Percentiles rank a stretch among this genome's conserved stretches.
phyloP scores from a whole-genome alignment of 225 moss, liverwort and hornwort species.

The Polytrichum commune region DNA sequence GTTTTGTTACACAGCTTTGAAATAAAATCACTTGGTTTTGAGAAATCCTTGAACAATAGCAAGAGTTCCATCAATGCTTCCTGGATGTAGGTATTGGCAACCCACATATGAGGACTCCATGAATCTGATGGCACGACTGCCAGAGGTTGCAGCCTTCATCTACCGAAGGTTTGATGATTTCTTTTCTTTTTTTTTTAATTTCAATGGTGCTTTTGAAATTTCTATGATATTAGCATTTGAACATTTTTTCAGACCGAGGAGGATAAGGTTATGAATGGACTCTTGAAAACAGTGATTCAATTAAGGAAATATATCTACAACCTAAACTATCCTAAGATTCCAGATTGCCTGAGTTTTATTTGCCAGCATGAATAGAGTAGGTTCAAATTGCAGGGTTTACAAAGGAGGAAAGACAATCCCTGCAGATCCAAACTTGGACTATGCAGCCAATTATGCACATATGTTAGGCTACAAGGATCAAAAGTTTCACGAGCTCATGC shows the following conservation, averaged over 20 bases:
- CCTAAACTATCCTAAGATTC: background rate
- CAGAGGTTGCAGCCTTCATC: constrained; percentile 86
- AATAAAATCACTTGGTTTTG: background rate
- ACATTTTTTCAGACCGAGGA: background rate
- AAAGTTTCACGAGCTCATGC: constrained; percentile 52
- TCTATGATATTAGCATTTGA: too few species aligned
- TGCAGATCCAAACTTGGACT: constrained; percentile 47
- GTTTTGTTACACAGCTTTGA: background rate
- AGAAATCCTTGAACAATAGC: background rate
- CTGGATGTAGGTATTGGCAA: constrained; percentile 68
- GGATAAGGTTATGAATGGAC: too few species aligned
- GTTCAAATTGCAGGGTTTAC: constrained; percentile 26
- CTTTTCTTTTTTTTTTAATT: too few species aligned
- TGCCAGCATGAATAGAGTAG: too few species aligned
- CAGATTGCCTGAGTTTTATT: too few species aligned
- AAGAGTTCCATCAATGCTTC: background rate
- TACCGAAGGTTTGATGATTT: constrained; percentile 41
- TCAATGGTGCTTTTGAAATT: too few species aligned
- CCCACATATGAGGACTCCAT: constrained; percentile 85
- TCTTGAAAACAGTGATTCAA: background rate
- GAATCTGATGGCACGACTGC: constrained; percentile 84
- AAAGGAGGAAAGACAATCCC: constrained; percentile 48
- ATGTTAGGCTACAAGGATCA: constrained; percentile 56
- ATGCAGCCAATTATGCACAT: constrained; percentile 58
- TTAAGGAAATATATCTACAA: background rate